Percentiles rank a stretch among this genome's conserved stretches.
phyloP scores from a whole-genome alignment of 2,329 filamentous ascomycete genomes.

The Colletotrichum lupini region DNA sequence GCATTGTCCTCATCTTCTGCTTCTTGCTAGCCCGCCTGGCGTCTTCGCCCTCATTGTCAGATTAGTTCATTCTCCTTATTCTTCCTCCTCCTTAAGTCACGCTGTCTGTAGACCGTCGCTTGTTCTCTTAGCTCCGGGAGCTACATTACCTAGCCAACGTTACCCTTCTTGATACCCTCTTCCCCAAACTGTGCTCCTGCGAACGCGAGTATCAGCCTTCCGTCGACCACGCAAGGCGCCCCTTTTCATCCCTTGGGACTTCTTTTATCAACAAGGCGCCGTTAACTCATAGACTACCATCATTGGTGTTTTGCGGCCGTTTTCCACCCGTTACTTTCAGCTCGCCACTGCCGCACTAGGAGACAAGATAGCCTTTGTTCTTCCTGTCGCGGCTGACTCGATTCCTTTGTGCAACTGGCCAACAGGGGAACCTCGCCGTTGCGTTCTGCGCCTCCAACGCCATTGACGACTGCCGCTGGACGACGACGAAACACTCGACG shows the following conservation, averaged over 20 bases:
- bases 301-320: neutral
- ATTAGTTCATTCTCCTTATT: neutral
- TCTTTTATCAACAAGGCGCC: neutral
- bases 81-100: neutral
- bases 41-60: neutral
- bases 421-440: conserved; percentile 3
- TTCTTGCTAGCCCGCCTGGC: neutral
- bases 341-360: neutral
- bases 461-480: conserved; percentile 11
- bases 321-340: neutral
- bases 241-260: neutral
- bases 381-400: conserved; percentile 13
- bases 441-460: neutral
- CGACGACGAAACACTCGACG: conserved; percentile 7
- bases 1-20: neutral
- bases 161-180: conserved; percentile 3
- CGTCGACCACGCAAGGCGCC: neutral
- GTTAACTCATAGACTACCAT: conserved; percentile 1
- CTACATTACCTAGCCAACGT: neutral
- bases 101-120: neutral
- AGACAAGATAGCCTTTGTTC: conserved; percentile 20
- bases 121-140: conserved; percentile 17
- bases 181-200: neutral
- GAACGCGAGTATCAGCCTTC: conserved; percentile 2
- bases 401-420: neutral